Evolutionary conservation across 345 rosid genomes (phyloP), one percentile per base, ranked within the genome.

Genomic region (Eucalyptus urophylla): DNA sequence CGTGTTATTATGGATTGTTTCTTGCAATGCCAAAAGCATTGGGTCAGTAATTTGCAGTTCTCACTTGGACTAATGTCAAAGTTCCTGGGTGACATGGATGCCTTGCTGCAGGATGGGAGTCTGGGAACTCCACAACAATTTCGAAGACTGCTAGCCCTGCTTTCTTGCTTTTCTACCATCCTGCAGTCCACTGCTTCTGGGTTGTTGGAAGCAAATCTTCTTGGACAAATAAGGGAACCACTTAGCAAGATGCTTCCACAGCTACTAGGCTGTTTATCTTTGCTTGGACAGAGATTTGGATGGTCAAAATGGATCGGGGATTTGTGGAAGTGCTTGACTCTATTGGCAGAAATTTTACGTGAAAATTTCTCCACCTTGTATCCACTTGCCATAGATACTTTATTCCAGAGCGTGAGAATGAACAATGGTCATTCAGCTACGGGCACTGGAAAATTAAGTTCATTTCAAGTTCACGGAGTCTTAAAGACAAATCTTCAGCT

Each of bases 101-200:
- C 90, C 24, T 91, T 97, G 92, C 95, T 97, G 90, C 96, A 94
- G 89, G 99, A 96, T 91, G 96, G 92, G 76, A 93, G 92, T 91
- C 92, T 91, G 89, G 99, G 98, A 87, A 95, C 96, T 72, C 92
- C 94, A 4, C 93, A 95, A 92, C 97, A 96, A 47, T 96, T 97
- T 91, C 90, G 95, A 43, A 94, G 97, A 91, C 90, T 96, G 95
- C 97, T 97, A 87, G 98, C 98, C 24, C 92, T 97, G 93, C 98
- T 97, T 92, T 96, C 98, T 89, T 97, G 99, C 93, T 97, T 97
- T 92, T 93, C 94, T 87, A 95, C 98, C 45, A 94, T 97, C 16
- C 89, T 97, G 94, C 97, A 95, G 92, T 93, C 98, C 89, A 97
- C 97, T 90, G 98, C 98, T 89, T 97, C 97, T 87, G 98, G 99